phyloP scores from a whole-genome alignment of 2,329 filamentous ascomycete species.

The Fusarium subglutinans region DNA sequence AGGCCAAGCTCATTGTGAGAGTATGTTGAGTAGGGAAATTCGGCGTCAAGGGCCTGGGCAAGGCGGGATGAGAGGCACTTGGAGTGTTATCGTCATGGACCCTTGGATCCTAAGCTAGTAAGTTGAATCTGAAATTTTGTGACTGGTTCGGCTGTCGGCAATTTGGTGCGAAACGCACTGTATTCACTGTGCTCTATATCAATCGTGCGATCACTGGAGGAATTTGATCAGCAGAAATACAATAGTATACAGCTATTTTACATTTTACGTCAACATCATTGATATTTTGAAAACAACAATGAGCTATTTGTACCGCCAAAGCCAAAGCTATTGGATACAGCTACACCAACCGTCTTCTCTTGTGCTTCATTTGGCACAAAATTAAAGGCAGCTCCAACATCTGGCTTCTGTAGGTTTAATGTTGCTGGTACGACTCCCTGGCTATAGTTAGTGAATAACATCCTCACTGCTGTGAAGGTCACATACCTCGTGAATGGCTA shows the following conservation, averaged over 20 bases:
- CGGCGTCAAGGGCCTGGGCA: constrained; percentile 1
- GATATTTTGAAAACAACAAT: constrained; percentile 72
- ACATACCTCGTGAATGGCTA: constrained; percentile 81
- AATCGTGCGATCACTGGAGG: not conserved
- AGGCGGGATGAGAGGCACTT: constrained; percentile 9
- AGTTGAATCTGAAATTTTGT: constrained; percentile 1
- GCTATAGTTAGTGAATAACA: constrained; percentile 13
- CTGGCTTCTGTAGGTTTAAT: constrained; percentile 77
- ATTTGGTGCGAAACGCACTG: constrained; percentile 8
- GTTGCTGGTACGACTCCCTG: constrained; percentile 87
- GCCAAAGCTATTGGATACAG: constrained; percentile 94
- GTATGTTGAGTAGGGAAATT: not conserved
- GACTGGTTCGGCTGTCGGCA: constrained; percentile 30
- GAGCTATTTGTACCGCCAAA: constrained; percentile 97
- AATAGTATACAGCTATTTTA: not conserved
- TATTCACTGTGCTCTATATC: constrained; percentile 17
- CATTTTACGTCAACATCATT: not conserved
- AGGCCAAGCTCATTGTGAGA: constrained; percentile 51
- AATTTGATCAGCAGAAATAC: not conserved
- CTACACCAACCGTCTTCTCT: constrained; percentile 74
- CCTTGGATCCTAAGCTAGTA: not conserved
- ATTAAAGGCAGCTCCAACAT: constrained; percentile 80
- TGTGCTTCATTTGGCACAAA: constrained; percentile 81
- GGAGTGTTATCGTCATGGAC: constrained; percentile 45
- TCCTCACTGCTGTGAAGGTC: not conserved